Evolutionary conservation across 768 basidiomycete genomes (phyloP).

Genomic region (Nidularia sp.): DNA sequence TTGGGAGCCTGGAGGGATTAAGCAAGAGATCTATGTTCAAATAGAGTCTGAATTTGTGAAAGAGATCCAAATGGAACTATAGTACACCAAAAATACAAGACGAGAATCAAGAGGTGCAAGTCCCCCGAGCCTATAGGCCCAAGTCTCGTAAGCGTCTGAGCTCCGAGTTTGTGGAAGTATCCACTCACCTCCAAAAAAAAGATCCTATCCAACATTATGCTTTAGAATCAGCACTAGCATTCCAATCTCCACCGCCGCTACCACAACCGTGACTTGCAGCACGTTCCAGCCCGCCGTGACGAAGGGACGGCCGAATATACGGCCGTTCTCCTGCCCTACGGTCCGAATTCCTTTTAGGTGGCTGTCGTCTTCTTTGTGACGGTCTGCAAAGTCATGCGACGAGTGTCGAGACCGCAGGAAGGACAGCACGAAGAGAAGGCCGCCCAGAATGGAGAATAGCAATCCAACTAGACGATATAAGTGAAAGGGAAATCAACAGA

Average conservation of each 20-base stretch:
- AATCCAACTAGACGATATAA: constrained; percentile 41
- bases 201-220: constrained; percentile 5
- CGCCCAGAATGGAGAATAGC: constrained; percentile 60
- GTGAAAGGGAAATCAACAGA: neutral
- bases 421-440: constrained; percentile 52
- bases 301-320: constrained; percentile 75
- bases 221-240: constrained; percentile 59
- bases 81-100: no score
- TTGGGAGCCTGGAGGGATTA: no score
- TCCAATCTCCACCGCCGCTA: constrained; percentile 60
- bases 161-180: no score
- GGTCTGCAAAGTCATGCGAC: constrained; percentile 75
- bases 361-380: constrained; percentile 28
- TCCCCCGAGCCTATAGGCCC: no score
- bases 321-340: constrained; percentile 54
- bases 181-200: neutral
- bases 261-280: constrained; percentile 52
- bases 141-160: no score
- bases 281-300: constrained; percentile 79
- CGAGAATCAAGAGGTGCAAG: no score
- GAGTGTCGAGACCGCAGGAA: constrained; percentile 63
- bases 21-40: no score
- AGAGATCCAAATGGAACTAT: no score
- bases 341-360: constrained; percentile 43
- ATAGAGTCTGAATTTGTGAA: no score